Base-by-base conservation (phyloP, 1,284 basidiomycete species). In the Heliocybe sulcata region DNA sequence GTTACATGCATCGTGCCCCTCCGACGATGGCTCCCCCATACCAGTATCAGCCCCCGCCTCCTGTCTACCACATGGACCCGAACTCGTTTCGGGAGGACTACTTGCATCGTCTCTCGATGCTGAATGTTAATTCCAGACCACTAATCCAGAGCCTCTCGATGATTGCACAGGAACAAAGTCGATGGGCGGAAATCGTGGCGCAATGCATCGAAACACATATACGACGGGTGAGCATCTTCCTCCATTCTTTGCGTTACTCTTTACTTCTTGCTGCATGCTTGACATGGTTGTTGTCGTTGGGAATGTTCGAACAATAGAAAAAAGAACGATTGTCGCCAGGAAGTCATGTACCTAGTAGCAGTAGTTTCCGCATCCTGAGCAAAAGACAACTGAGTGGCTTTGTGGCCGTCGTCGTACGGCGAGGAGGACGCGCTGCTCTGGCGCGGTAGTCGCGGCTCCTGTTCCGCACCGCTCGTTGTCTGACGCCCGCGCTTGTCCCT, bases 61-160 rank as follows among this genome's bases (percentile, higher is more conserved):
- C 76, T 51, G 64, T 80, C 59, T 81, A 78, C 69, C 75, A 79
- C 66, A 69, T 82, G 72, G 87, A 90, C 69, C 82, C 91, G 31
- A 79, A 79, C 65, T 78, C 80, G 33, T 95, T 95, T 71, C 87
- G 92, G 61, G 82, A 83, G 72, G 88, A 92, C 70, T 94, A 89
- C 72, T 72, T 81, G 59, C 71, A 76, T 51, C 87, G 92, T 57
- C 84, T 98, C 57, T 77, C 84, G 64, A 83, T 90, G 62, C 85
- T 99, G 59, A 94, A 87, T 45, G 87, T 96, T 77, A 99, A 99
- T 73, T 97, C 94, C 61, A 89, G 95, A 67, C 92, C 94, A 14
- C 87, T 98, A 61, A 99, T 99, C 64, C 94, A 96, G 72, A 83
- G 83, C 59, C 75, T 99, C n/a, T 98, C 96, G 27, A 84, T 96